Percentiles rank a stretch among this genome's conserved stretches.
Evolutionary conservation across 768 basidiomycete genomes (phyloP).

Genomic region (Rhodotorula kratochvilovae): DNA sequence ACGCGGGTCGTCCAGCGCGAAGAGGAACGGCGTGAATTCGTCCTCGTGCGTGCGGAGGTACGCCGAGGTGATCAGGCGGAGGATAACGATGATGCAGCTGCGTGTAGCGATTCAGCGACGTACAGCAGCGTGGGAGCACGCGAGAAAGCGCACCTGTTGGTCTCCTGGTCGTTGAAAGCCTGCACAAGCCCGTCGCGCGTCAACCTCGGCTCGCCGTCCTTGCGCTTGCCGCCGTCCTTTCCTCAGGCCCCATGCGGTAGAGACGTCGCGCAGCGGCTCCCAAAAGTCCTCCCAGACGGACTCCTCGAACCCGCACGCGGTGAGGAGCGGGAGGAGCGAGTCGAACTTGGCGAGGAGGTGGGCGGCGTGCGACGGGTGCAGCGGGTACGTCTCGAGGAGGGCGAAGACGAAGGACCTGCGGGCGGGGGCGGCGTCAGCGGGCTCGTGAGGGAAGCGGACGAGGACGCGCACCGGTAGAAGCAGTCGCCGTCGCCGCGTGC

Average conservation of each 20-base stretch:
- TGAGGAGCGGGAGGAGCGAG: constrained; percentile 49
- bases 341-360: constrained; percentile 56
- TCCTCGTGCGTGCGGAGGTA: constrained; percentile 66
- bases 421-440: constrained; percentile 1
- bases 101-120: too few species aligned
- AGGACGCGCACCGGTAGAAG: constrained; percentile 69
- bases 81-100: constrained; percentile 70
- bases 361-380: constrained; percentile 29
- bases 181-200: constrained; percentile 52
- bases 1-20: constrained; percentile 56
- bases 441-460: neutral
- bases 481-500: constrained; percentile 75
- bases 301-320: constrained; percentile 25
- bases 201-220: constrained; percentile 35
- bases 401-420: constrained; percentile 70
- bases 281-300: constrained; percentile 58
- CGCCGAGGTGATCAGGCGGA: constrained; percentile 77
- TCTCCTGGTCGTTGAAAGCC: constrained; percentile 56
- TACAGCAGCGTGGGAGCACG: neutral
- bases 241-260: constrained; percentile 52
- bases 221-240: constrained; percentile 14
- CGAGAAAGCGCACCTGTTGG: constrained; percentile 26
- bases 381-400: constrained; percentile 63
- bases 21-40: constrained; percentile 66
- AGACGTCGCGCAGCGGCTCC: constrained; percentile 58